Conservation (phyloP, 345 rosid species). For the Citropsis articulata region DNA sequence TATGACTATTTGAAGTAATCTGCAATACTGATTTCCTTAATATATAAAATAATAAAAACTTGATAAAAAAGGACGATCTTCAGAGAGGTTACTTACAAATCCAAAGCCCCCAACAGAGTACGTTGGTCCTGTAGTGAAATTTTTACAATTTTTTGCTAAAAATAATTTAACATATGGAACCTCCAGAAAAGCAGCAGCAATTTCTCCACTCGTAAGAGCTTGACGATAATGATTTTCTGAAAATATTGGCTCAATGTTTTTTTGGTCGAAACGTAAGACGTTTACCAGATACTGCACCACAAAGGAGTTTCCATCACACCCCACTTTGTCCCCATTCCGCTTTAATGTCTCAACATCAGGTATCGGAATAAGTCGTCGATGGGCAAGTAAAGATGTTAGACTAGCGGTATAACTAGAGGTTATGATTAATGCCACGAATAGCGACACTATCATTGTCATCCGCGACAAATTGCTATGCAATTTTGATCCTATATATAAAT, state of each 20-base stretch:
- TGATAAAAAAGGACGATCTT: no score
- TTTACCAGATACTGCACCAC: no score
- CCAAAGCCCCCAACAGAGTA: slow-evolving; percentile 30
- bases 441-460: background rate
- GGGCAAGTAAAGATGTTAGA: slow-evolving; percentile 21
- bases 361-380: background rate
- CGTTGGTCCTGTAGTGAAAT: slow-evolving; percentile 13
- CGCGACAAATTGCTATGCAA: slow-evolving; percentile 27
- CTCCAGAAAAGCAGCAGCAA: no score
- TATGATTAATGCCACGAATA: slow-evolving; percentile 21
- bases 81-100: slow-evolving; percentile 15
- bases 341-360: slow-evolving; percentile 1
- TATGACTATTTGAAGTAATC: no score
- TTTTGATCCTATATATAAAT: background rate
- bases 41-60: no score
- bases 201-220: no score
- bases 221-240: no score
- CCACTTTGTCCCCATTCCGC: background rate
- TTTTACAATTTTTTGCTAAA: slow-evolving; percentile 23
- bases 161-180: no score
- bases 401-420: slow-evolving; percentile 27
- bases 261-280: no score
- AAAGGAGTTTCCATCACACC: no score
- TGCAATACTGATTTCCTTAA: no score
- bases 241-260: no score